These are phyloP conservation scores for Datura wrightii DNA, from an alignment of 257 asterid genomes.

Conservation along the genomic window DNA sequence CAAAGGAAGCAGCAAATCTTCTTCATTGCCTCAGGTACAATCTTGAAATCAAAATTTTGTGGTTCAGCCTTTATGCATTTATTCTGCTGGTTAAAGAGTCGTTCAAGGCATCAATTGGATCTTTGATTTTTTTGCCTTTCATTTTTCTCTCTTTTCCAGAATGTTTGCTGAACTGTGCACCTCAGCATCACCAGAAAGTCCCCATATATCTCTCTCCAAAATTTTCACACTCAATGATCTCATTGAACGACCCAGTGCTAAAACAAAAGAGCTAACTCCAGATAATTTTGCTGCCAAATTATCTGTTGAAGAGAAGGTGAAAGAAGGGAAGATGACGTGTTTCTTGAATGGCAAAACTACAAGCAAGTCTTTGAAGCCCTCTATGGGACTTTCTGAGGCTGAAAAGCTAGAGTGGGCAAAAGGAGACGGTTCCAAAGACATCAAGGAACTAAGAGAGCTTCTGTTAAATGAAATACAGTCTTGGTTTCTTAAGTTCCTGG, in stretches of 20 bases:
- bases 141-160: constrained; percentile 45
- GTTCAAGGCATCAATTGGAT: neutral
- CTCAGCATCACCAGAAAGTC: constrained; percentile 74
- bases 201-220: constrained; percentile 58
- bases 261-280: constrained; percentile 47
- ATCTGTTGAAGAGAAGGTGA: constrained; percentile 50
- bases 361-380: constrained; percentile 40
- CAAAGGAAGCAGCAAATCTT: constrained; percentile 66
- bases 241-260: constrained; percentile 60
- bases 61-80: neutral
- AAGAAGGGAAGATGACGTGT: constrained; percentile 44
- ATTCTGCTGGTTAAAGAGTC: neutral
- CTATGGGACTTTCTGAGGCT: constrained; percentile 41
- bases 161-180: constrained; percentile 75
- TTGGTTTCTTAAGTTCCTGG: constrained; percentile 84
- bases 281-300: constrained; percentile 41
- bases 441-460: constrained; percentile 47
- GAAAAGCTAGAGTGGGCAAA: constrained; percentile 83
- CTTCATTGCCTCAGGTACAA: constrained; percentile 75
- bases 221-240: constrained; percentile 72
- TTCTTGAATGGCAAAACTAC: constrained; percentile 39
- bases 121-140: constrained; percentile 9
- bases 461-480: constrained; percentile 57
- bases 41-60: constrained; percentile 1
- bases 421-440: constrained; percentile 55